These are phyloP conservation scores for Xylaria nigripes DNA, from an alignment of 495 filamentous ascomycete genomes.

Conservation along the genomic window DNA sequence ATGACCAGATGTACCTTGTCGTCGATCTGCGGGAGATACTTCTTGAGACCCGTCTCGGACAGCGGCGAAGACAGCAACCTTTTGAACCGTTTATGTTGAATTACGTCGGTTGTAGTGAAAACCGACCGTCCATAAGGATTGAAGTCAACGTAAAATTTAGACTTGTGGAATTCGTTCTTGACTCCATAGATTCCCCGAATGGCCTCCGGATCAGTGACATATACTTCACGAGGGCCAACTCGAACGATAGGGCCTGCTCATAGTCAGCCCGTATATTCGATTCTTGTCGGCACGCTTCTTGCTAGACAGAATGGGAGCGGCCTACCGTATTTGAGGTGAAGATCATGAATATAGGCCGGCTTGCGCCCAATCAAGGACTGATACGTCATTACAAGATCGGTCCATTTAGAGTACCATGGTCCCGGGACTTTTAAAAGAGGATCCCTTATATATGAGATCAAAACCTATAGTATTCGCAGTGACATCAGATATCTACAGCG, in stretches of 20 bases:
- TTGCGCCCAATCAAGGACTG: slow-evolving; percentile 10
- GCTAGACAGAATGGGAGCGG: not conserved
- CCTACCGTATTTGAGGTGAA: slow-evolving; percentile 32
- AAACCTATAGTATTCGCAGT: not conserved
- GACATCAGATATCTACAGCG: not conserved
- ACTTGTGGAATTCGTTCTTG: slow-evolving; percentile 18
- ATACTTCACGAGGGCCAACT: slow-evolving; percentile 48
- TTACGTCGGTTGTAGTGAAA: slow-evolving; percentile 29
- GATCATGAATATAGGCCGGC: slow-evolving; percentile 12
- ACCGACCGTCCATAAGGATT: slow-evolving; percentile 15
- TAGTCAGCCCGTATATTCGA: not conserved
- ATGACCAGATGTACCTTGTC: slow-evolving; percentile 36
- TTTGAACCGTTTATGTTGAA: slow-evolving; percentile 31
- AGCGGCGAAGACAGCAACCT: slow-evolving; percentile 39
- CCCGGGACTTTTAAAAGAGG: slow-evolving; percentile 13
- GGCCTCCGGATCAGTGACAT: slow-evolving; percentile 28
- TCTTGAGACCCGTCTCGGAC: slow-evolving; percentile 38
- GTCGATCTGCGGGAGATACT: slow-evolving; percentile 32
- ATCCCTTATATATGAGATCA: not conserved
- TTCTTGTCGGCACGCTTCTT: not conserved
- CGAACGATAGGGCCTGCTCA: slow-evolving; percentile 40
- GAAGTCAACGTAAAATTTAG: slow-evolving; percentile 16
- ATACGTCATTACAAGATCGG: slow-evolving; percentile 7
- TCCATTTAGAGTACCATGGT: slow-evolving; percentile 18
- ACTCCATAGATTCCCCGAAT: slow-evolving; percentile 12